A percentile compares a stretch with the other conserved stretches of the same genome.
Conservation (phyloP, 179 eudicot genomes). For the Beta corolliflora region DNA sequence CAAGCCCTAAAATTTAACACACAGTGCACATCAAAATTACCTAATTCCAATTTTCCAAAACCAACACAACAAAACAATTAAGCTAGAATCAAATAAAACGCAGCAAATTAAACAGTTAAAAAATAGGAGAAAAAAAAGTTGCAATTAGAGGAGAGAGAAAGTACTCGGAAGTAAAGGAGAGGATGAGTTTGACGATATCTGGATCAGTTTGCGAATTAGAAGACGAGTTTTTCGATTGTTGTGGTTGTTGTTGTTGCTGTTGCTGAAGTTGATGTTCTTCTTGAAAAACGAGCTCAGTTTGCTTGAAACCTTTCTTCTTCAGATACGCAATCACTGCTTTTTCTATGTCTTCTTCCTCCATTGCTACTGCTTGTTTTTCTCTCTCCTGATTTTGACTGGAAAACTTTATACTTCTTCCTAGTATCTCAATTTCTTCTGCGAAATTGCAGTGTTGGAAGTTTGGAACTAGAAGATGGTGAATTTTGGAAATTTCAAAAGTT, state of each 20-base stretch:
- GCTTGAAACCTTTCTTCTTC: conserved; percentile 86
- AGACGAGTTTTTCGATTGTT: conserved; percentile 40
- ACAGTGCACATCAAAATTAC: neutral
- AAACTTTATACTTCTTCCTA: too few species aligned
- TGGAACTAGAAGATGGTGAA: neutral
- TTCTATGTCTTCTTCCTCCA: conserved; percentile 83
- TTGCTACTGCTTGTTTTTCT: conserved; percentile 15
- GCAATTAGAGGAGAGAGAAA: neutral
- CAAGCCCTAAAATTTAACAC: neutral
- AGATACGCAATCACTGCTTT: conserved; percentile 78
- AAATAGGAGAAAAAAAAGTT: neutral
- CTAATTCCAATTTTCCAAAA: neutral
- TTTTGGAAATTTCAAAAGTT: neutral
- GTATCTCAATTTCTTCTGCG: neutral
- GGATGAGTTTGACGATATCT: conserved; percentile 64
- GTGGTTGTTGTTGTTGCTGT: conserved; percentile 29
- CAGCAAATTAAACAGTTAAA: neutral
- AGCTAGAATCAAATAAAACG: neutral
- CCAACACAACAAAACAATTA: neutral
- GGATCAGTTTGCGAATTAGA: conserved; percentile 59
- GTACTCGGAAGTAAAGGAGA: conserved; percentile 64
- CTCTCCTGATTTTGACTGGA: neutral
- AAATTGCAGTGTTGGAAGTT: neutral
- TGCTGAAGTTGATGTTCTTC: conserved; percentile 51
- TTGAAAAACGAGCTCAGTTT: conserved; percentile 66